phyloP scores from a whole-genome alignment of 176 grass and related monocot genomes.

The Eleusine indica region DNA sequence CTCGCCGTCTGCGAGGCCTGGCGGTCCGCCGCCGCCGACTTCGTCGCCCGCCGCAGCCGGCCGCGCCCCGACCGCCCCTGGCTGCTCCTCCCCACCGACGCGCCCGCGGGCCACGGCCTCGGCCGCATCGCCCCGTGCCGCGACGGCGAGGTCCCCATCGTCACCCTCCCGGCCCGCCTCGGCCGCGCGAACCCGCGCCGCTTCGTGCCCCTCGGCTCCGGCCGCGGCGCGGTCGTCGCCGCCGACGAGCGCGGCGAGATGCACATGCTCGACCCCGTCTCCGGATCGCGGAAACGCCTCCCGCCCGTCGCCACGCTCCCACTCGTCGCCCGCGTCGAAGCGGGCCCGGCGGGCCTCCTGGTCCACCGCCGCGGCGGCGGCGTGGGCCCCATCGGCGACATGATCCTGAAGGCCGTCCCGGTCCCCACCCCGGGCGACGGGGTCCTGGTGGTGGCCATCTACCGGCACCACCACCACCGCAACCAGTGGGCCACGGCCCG shows the following conservation, averaged over 20 bases:
- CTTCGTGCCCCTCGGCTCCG: conserved; percentile 39
- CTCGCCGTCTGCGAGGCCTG: conserved; percentile 54
- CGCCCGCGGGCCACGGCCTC: not conserved
- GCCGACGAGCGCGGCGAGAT: conserved; percentile 36
- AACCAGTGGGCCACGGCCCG: conserved; percentile 52
- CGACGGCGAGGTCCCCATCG: conserved; percentile 50
- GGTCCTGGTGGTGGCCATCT: conserved; percentile 40
- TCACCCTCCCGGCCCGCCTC: conserved; percentile 41
- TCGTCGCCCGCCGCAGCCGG: conserved; percentile 20
- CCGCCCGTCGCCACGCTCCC: conserved; percentile 38
- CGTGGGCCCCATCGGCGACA: not conserved
- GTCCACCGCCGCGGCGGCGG: conserved; percentile 8
- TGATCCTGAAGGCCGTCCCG: conserved; percentile 48
- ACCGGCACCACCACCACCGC: conserved; percentile 14
- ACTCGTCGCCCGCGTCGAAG: conserved; percentile 29
- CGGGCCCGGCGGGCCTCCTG: not conserved
- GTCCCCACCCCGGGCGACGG: conserved; percentile 34
- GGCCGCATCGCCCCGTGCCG: conserved; percentile 13
- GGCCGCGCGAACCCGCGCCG: conserved; percentile 29
- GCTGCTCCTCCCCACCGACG: conserved; percentile 43
- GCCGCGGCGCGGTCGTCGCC: conserved; percentile 38
- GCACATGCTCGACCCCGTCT: conserved; percentile 40
- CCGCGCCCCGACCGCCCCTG: conserved; percentile 44
- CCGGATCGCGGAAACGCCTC: conserved; percentile 22
- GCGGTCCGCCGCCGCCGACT: conserved; percentile 37